phyloP scores from a whole-genome alignment of 768 basidiomycete species.

The Calocera viscosa region DNA sequence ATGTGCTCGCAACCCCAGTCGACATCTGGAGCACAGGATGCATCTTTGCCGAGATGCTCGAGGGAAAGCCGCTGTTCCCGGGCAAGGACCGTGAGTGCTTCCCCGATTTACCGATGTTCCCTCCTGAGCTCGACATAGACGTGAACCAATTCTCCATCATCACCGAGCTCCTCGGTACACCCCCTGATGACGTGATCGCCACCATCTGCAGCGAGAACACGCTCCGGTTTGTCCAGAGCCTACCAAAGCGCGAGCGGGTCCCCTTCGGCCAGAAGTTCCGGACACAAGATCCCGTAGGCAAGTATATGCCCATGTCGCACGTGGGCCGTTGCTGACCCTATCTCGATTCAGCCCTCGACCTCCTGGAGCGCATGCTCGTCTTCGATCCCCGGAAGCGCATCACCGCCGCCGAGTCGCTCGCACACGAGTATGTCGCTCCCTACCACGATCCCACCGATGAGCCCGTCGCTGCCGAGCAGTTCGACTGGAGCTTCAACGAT shows the following conservation, averaged over 20 bases:
- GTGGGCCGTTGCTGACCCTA: not conserved
- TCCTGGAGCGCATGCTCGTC: slow-evolving; percentile 97
- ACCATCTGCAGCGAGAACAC: slow-evolving; percentile 98
- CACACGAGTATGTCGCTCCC: slow-evolving; percentile 86
- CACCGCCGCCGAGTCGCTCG: slow-evolving; percentile 79
- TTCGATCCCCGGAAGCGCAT: slow-evolving; percentile 97
- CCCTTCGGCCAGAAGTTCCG: slow-evolving; percentile 90
- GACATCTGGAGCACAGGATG: slow-evolving; percentile 99
- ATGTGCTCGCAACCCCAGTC: slow-evolving; percentile 31
- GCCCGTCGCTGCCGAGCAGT: slow-evolving; percentile 82
- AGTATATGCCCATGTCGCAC: slow-evolving; percentile 23
- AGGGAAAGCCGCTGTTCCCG: slow-evolving; percentile 96
- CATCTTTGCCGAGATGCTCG: slow-evolving; percentile 99
- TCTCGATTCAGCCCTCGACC: slow-evolving; percentile 57
- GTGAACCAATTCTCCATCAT: slow-evolving; percentile 99
- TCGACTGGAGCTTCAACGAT: slow-evolving; percentile 99
- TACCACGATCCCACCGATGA: slow-evolving; percentile 99
- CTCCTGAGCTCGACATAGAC: slow-evolving; percentile 38
- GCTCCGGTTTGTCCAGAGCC: slow-evolving; percentile 91
- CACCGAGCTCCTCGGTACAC: slow-evolving; percentile 95
- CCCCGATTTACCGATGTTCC: slow-evolving; percentile 9
- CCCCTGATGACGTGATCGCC: slow-evolving; percentile 97
- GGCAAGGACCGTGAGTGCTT: slow-evolving; percentile 89
- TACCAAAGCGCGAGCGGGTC: slow-evolving; percentile 90
- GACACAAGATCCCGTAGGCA: slow-evolving; percentile 75